These are phyloP conservation scores for Apiospora malaysiana DNA, from an alignment of 2,329 filamentous ascomycete species.

Conservation along the genomic window DNA sequence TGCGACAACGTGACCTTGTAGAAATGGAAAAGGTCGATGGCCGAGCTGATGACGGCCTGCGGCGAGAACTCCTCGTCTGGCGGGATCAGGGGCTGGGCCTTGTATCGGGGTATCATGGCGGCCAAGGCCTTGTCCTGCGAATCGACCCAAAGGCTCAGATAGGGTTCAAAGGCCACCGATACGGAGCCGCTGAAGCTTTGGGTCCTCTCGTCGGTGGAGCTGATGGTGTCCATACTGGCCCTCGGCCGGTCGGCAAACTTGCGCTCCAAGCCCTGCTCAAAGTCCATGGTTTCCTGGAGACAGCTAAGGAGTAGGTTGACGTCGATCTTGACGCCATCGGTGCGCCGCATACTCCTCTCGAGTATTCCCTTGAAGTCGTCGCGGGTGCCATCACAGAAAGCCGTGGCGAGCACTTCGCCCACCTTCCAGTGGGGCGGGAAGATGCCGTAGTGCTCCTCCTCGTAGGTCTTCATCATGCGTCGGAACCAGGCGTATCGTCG, in stretches of 20 bases:
- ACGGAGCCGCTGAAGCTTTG: slow-evolving; percentile 88
- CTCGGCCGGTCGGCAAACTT: slow-evolving; percentile 77
- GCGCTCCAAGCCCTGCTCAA: slow-evolving; percentile 89
- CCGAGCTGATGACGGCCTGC: slow-evolving; percentile 88
- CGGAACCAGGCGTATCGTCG: slow-evolving; percentile 96
- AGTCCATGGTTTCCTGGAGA: slow-evolving; percentile 94
- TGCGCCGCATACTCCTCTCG: slow-evolving; percentile 81
- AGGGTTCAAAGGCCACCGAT: slow-evolving; percentile 96
- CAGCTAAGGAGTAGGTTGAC: slow-evolving; percentile 89
- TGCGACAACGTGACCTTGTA: slow-evolving; percentile 93
- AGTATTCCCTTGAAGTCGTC: slow-evolving; percentile 96
- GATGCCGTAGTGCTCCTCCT: slow-evolving; percentile 87
- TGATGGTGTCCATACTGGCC: slow-evolving; percentile 88
- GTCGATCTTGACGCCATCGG: slow-evolving; percentile 80
- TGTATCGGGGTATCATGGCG: slow-evolving; percentile 85
- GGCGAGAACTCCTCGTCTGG: slow-evolving; percentile 90
- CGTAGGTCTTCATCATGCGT: slow-evolving; percentile 92
- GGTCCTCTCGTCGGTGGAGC: slow-evolving; percentile 69
- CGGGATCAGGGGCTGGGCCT: slow-evolving; percentile 76
- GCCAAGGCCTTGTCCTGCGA: slow-evolving; percentile 91
- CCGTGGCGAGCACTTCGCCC: slow-evolving; percentile 85
- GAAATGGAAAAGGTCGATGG: slow-evolving; percentile 96
- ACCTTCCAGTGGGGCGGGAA: slow-evolving; percentile 91
- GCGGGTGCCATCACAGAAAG: slow-evolving; percentile 93
- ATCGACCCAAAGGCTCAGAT: slow-evolving; percentile 95